Evolutionary conservation across 805 yeast species (phyloP).

Genomic region (Cyberlindnera japonica): DNA sequence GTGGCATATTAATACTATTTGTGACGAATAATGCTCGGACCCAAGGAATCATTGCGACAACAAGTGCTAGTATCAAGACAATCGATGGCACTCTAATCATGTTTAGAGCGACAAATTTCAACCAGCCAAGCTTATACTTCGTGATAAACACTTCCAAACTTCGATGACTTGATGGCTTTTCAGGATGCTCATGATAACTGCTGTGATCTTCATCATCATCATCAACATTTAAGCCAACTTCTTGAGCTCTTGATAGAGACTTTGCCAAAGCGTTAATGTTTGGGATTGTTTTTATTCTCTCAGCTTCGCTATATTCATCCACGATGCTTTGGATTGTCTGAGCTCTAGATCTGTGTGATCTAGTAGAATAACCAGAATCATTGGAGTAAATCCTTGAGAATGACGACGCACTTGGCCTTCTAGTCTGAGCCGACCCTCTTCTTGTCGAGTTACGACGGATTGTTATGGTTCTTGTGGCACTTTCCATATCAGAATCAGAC

Average conservation of each 20-base stretch:
- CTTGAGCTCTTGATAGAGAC: conserved; percentile 20
- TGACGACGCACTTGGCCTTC: conserved; percentile 5
- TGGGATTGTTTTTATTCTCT: conserved; percentile 11
- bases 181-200: no score
- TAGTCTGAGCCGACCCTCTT: conserved; percentile 3
- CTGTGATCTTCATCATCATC: neutral
- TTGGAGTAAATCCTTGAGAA: conserved; percentile 4
- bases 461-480: neutral
- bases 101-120: conserved; percentile 41
- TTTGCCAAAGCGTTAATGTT: conserved; percentile 16
- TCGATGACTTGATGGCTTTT: conserved; percentile 2
- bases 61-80: conserved; percentile 60
- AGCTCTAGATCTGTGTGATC: conserved; percentile 12
- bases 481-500: neutral
- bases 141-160: conserved; percentile 23
- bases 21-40: conserved; percentile 63
- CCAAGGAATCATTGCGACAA: conserved; percentile 85
- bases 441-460: neutral
- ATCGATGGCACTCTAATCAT: conserved; percentile 69
- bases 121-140: conserved; percentile 30
- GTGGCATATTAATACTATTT: conserved; percentile 47
- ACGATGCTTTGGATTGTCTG: conserved; percentile 21
- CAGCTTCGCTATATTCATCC: conserved; percentile 27
- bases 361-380: conserved; percentile 21
- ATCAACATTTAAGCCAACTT: conserved; percentile 19